phyloP scores from a whole-genome alignment of 371 early-diverging fungal genomes.

The Phascolomyces articulosus region DNA sequence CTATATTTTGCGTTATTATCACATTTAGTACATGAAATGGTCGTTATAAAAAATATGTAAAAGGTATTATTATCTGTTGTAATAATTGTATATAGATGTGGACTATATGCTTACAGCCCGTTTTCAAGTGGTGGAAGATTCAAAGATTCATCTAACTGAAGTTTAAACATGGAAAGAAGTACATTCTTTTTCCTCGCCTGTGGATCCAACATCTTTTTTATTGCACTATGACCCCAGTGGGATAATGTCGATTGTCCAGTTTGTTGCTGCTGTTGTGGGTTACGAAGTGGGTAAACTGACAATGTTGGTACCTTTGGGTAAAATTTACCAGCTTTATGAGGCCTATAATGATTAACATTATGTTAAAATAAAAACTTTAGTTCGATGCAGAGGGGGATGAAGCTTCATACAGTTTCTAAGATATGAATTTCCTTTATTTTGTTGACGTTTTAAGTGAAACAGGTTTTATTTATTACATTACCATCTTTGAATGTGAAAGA shows the following conservation, averaged over 20 bases:
- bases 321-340: slow-evolving; percentile 52
- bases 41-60: too few relatives aligned
- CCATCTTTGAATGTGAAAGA: slow-evolving; percentile 61
- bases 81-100: too few relatives aligned
- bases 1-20: too few relatives aligned
- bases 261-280: neutral
- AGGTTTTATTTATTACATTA: too few relatives aligned
- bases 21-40: too few relatives aligned
- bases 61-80: too few relatives aligned
- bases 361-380: too few relatives aligned
- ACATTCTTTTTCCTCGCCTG: slow-evolving; percentile 52
- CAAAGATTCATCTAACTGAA: slow-evolving; percentile 51
- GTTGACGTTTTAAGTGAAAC: too few relatives aligned
- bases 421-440: too few relatives aligned
- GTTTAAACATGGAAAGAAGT: slow-evolving; percentile 55
- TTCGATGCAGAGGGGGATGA: too few relatives aligned
- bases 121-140: slow-evolving; percentile 41
- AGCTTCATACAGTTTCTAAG: neutral
- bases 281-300: slow-evolving; percentile 33
- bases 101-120: slow-evolving; percentile 30
- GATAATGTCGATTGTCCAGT: slow-evolving; percentile 20
- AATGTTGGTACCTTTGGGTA: slow-evolving; percentile 58
- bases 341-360: too few relatives aligned
- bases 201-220: slow-evolving; percentile 49
- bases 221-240: slow-evolving; percentile 61